These are phyloP conservation scores for Oxalis stricta DNA, from an alignment of 441 rosid species.

Conservation along the genomic window DNA sequence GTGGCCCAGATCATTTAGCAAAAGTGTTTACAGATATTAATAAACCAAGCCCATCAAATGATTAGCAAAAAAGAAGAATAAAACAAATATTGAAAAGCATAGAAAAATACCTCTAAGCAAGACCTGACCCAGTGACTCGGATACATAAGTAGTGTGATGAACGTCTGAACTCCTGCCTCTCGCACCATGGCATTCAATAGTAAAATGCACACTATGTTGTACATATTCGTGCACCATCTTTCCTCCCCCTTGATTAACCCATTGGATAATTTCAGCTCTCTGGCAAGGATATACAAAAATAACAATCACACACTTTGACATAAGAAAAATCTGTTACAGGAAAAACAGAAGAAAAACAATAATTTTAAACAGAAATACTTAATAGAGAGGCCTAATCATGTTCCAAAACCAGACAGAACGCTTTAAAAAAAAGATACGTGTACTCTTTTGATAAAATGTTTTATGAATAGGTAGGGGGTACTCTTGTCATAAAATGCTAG, in stretches of 20 bases:
- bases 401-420: too few species aligned
- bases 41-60: too few species aligned
- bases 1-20: too few species aligned
- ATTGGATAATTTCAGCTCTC: conserved; percentile 74
- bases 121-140: conserved; percentile 94
- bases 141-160: conserved; percentile 39
- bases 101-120: conserved; percentile 90
- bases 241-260: conserved; percentile 95
- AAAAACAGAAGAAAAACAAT: conserved; percentile 1
- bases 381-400: too few species aligned
- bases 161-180: conserved; percentile 17
- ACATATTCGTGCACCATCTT: conserved; percentile 33
- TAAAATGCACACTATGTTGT: conserved; percentile 37
- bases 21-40: too few species aligned
- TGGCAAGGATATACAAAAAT: conserved; percentile 17
- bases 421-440: too few species aligned
- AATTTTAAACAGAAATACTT: background rate
- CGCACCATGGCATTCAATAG: conserved; percentile 72
- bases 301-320: background rate
- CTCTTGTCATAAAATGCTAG: too few species aligned
- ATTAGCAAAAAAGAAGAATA: too few species aligned
- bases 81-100: too few species aligned
- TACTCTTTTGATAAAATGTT: too few species aligned
- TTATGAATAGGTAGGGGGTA: too few species aligned
- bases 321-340: background rate